Percentiles rank a stretch among this genome's conserved stretches.
phyloP scores from a whole-genome alignment of 2,329 filamentous ascomycete genomes.

The Fusarium pseudoanthophilum region DNA sequence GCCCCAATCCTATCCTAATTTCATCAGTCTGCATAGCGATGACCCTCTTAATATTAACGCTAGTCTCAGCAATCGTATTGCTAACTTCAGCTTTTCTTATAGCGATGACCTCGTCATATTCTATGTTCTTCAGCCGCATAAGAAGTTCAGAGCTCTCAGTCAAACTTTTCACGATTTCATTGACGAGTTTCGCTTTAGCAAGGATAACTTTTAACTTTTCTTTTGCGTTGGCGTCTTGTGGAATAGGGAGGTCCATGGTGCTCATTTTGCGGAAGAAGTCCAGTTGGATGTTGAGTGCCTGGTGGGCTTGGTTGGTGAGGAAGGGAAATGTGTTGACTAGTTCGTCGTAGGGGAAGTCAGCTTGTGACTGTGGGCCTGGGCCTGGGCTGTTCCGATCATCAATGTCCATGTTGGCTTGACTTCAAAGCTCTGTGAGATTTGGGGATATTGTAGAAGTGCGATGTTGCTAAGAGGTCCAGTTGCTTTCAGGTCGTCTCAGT shows the following conservation, averaged over 20 bases:
- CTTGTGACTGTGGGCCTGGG: no score
- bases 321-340: not conserved
- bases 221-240: not conserved
- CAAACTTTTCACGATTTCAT: not conserved
- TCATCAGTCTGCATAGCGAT: not conserved
- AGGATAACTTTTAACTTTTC: not conserved
- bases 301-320: not conserved
- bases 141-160: not conserved
- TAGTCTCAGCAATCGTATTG: not conserved
- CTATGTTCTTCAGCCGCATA: not conserved
- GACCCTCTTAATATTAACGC: not conserved
- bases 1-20: not conserved
- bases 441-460: fast-evolving
- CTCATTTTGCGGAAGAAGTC: not conserved
- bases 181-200: not conserved
- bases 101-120: no score
- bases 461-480: fast-evolving
- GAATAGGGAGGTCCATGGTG: not conserved
- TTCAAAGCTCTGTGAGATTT: no score
- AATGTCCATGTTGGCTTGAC: not conserved
- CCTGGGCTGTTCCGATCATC: not conserved
- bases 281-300: not conserved
- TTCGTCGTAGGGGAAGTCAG: not conserved
- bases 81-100: not conserved
- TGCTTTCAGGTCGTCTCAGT: not conserved